Base-by-base conservation (phyloP, 2,329 filamentous ascomycete genomes). In the Escovopsis sp. region DNA sequence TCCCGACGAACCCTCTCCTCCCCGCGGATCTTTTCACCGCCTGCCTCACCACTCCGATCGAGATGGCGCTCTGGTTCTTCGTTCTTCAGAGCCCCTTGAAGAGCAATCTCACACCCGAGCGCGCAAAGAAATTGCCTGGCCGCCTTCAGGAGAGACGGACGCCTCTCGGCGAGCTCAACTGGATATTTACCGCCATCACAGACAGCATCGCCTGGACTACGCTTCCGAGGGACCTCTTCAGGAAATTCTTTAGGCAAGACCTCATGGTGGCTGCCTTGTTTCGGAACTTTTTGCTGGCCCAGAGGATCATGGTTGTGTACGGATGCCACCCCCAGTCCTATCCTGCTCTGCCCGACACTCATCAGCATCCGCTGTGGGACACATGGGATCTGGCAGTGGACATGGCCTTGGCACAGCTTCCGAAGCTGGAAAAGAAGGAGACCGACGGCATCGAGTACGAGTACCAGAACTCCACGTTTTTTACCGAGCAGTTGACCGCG, bases 151-250 rank as follows among this genome's bases (percentile, higher is more conserved):
- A 98, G 62, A 76, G 91, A 46, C 75, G 91, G 55, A 96, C 91
- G 40, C 91, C 91, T 8, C 72, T 98, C 32, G 91, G 91, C 48
- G 91, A 98, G 64, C 69, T 98, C 12, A 98, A 98, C 56, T 98
- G 91, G 91, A 98, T 98, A 33, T 96, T 98, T 57, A 98, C 91
- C 1, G 91, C 91, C 43, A 96, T 98, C 50, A 98, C 91, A 0
- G 91, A 98, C 59, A 96, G 89, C 1, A 98, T 98, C 54, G 91
- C 91, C 0, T 98, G 91, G 91, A 96, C 94, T 30, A 93, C 86
- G 5, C 67, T 98, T 4, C 85, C 88, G 3, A 82, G 89, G 38
- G 77, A 87, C 18, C 67, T 95, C 10, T 98, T 98, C 64, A 88
- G 94, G 62, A 94, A 94, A 61, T 85, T 96, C 46, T 98, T 98